Base-by-base conservation (phyloP, 1,284 basidiomycete species). In the Apiotrichum akiyoshidainum region DNA sequence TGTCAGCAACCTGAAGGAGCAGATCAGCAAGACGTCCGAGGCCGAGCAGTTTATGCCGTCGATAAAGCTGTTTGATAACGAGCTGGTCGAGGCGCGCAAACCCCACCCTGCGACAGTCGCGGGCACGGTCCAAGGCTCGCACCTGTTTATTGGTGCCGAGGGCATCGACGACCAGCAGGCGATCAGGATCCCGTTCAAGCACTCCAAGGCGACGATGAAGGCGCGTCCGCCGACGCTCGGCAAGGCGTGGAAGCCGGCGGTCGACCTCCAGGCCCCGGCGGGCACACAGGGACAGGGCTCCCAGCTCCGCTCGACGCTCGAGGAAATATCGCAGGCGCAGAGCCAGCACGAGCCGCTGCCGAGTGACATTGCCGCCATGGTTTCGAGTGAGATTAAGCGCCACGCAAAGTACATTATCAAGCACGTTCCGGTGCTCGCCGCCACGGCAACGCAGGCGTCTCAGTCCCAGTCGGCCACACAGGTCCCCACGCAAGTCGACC, bases 191-290 rank as follows among this genome's bases (percentile, higher is more conserved):
- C 78, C 81, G 1, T 82, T 97, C 68, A 87, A 87, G 69, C 83
- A 87, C 41, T 88, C 86, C 69, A 98, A 98, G 78, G 89, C 87
- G 61, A 94, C 92, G 0, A 85, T 88, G 33, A 72, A 86, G 35
- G 83, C 84, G 2, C 81, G 85, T 19, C 87, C 91, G 0, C 87
- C 89, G 59, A 78, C 85, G n/a, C 87, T 88, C 83, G 91, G 90
- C 76, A 90, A 89, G 71, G 90, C 90, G 69, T 84, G 83, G 52
- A 78, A 83, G 63, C 68, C 73, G 0, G 73, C 71, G 0, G 70
- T 72, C 63, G 68, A 74, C 35, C 60, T 73, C 31, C 72, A 74
- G 57, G 60, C 48, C 21, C 40, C 48, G 41, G 44, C 37, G 9
- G 35, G 48, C 9, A 8, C 5, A 8, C 17, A 6, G 8, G 16